Base-by-base conservation (phyloP, 768 basidiomycete species). In the Zangia roseola region DNA sequence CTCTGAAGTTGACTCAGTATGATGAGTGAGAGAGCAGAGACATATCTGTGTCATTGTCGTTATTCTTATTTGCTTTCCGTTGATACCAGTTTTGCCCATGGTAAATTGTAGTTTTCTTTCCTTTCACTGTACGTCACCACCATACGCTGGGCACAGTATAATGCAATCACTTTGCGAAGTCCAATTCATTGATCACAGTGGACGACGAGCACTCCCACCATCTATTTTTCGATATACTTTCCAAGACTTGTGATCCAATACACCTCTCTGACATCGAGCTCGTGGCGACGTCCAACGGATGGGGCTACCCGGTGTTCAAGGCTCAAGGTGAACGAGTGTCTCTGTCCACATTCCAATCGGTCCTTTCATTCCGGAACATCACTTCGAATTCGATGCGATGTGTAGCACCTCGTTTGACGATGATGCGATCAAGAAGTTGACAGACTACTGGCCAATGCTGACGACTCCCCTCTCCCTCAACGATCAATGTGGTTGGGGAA, bases 1-100 rank as follows among this genome's bases (percentile, higher is more conserved):
- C 35, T 41, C 31, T 39, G 26, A 55, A 63, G 62, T 57, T 63
- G 55, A 63, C 63, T 10, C 62, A 62, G 40, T 63, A 63, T 31
- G 63, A 63, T 21, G 62, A 62, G 41, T 63, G 52, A 62, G 41
- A 39, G 17, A 40, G 13, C 42, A 49, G 31, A 25, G 40, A 30
- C 5, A 50, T 35, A 43, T 8, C 13, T 6, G 39, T 33, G 5
- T 31, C 4, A 3, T 37, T 58, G 45, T 54, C 20, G 41, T 59
- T 64, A 63, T 61, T 40, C 47, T 55, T 63, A 62, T 63, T 61
- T 59, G 45, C 47, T 58, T 45, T 51, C 43, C 6, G 26, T 62
- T 38, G 55, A 41, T 21, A 31, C n/a, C 26, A 44, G 20, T 42
- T 28, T 41, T 16, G 24, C 49, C n/a, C 23, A 14, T 20, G 10